Evolutionary conservation across 176 grass and related monocot genomes (phyloP).

Genomic region (Saccharum spontaneum): DNA sequence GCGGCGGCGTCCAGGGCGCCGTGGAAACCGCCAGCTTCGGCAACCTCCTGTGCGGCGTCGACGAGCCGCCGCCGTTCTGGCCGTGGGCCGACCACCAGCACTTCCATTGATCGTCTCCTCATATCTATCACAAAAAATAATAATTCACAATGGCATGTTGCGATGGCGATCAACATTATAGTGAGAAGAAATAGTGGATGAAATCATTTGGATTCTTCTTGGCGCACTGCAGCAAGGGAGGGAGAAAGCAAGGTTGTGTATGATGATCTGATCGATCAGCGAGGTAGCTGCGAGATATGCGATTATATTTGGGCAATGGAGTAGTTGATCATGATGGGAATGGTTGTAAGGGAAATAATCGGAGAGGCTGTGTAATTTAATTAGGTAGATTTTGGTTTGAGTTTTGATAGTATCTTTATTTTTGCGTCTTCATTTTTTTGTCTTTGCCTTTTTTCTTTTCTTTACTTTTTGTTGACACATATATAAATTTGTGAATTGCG

Average conservation of each 20-base stretch:
- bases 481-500: conserved; percentile 54
- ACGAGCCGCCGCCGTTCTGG: conserved; percentile 86
- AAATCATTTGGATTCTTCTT: conserved; percentile 31
- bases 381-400: conserved; percentile 46
- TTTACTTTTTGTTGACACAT: conserved; percentile 22
- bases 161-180: conserved; percentile 2
- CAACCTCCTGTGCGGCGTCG: conserved; percentile 83
- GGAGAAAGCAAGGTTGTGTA: neutral
- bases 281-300: neutral
- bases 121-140: neutral
- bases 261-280: conserved; percentile 16
- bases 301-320: conserved; percentile 9
- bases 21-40: conserved; percentile 56
- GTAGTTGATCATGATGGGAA: neutral
- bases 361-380: conserved; percentile 2
- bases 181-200: neutral
- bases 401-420: conserved; percentile 28
- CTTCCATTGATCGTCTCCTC: conserved; percentile 62
- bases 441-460: neutral
- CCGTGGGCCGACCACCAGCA: conserved; percentile 84
- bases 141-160: neutral
- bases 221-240: neutral
- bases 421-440: neutral
- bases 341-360: conserved; percentile 34
- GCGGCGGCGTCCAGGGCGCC: conserved; percentile 18